phyloP scores from a whole-genome alignment of 257 asterid species.

The Solanum neorickii region DNA sequence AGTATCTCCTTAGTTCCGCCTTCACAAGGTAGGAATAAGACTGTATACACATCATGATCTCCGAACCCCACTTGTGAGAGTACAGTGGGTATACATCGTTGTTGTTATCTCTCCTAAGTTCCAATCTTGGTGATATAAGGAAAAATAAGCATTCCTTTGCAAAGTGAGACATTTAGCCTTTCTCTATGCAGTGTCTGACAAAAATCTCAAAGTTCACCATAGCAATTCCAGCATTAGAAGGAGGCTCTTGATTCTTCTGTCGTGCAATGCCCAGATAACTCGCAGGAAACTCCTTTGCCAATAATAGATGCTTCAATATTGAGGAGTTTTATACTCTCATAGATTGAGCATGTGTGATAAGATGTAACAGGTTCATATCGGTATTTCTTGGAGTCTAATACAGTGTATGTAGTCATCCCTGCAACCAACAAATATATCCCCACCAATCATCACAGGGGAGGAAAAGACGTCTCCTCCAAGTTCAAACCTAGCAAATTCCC shows the following conservation, averaged over 20 bases:
- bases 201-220: background rate
- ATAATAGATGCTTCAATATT: background rate
- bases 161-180: background rate
- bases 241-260: background rate
- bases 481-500: constrained; percentile 56
- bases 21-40: background rate
- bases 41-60: fast-evolving
- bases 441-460: constrained; percentile 91
- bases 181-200: background rate
- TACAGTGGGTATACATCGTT: background rate
- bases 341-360: background rate
- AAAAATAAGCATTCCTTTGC: background rate
- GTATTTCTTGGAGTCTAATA: constrained; percentile 24
- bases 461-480: constrained; percentile 79
- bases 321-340: background rate
- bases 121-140: background rate
- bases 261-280: background rate
- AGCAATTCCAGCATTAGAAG: background rate
- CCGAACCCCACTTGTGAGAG: background rate
- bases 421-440: constrained; percentile 74
- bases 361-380: background rate
- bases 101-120: background rate
- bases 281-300: background rate
- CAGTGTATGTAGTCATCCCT: constrained; percentile 66
- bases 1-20: background rate